Evolutionary conservation across 1,139 yeast species (phyloP), one percentile per base, ranked within the genome.

Genomic region (Scheffersomyces titani): DNA sequence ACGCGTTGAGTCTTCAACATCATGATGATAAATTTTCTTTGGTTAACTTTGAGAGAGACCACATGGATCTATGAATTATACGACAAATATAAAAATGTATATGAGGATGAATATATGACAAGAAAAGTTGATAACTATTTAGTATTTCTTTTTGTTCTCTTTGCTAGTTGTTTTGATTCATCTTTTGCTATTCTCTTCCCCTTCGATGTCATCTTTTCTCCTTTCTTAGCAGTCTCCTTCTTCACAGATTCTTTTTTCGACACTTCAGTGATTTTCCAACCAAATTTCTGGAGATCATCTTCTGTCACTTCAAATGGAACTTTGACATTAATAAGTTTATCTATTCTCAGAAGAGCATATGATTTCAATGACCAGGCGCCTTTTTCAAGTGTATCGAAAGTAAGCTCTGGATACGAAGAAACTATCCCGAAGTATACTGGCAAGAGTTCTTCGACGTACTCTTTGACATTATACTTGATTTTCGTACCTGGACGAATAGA

Each of bases 381-480:
- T 48, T 63, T 65, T 57, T 78, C 82, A 47, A 76, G 61, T 5
- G 49, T 45, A 30, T 60, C 59, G 63, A 75, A 64, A 5, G 62
- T 60, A 0, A 58, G 51, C 1, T 56, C 57, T 3, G 57, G 50
- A 18, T 57, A 47, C 9, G 57, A 52, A 2, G 54, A 49, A n/a
- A 65, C 36, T 9, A 72, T 63, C 1, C 61, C 60, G 21, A 70
- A 57, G 40, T 67, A 67, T 1, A 62, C 64, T 1, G 78, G 77
- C 44, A 75, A 56, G 24, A 66, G 68, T 53, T 76, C 79, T 2
- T 75, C 76, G 1, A 69, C 59, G 56, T 81, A 81, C 64, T 81
- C 85, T 58, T 76, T 77, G 40, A 70, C 65, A 50, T 68, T 76
- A 61, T 80, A 81, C 63, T 79, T 80, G 49, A 81, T 74, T 49